Percentiles rank a stretch among this genome's conserved stretches.
phyloP scores from a whole-genome alignment of 176 grass and related monocot species.

The Musa itinerans region DNA sequence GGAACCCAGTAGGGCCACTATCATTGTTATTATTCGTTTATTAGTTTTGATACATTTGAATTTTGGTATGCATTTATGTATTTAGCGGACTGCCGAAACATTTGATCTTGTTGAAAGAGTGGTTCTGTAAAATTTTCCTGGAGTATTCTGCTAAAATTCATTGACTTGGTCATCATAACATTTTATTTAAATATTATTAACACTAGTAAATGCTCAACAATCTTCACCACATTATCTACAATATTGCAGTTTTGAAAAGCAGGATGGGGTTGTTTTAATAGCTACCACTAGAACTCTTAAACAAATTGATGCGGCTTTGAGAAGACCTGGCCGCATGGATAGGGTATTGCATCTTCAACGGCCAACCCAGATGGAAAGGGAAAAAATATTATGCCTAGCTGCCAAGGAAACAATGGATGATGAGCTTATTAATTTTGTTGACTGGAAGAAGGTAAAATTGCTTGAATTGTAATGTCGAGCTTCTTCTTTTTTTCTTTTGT shows the following conservation, averaged over 20 bases:
- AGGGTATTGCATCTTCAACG: conserved; percentile 26
- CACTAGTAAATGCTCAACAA: neutral
- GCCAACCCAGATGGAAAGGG: conserved; percentile 30
- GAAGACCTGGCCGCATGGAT: conserved; percentile 29
- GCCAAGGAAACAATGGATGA: conserved; percentile 27
- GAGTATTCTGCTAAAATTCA: neutral
- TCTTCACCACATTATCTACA: neutral
- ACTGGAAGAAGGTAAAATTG: conserved; percentile 26
- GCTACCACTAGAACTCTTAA: conserved; percentile 30
- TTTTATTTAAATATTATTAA: neutral
- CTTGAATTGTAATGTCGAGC: neutral
- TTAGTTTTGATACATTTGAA: neutral
- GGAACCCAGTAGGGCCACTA: neutral
- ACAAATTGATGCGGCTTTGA: conserved; percentile 28
- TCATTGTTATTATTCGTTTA: neutral
- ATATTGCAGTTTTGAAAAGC: conserved; percentile 32
- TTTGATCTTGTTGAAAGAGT: neutral
- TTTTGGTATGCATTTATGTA: neutral
- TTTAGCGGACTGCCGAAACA: neutral
- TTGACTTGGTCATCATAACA: neutral
- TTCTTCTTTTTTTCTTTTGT: neutral
- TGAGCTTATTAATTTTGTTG: conserved; percentile 24
- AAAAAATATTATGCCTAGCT: conserved; percentile 21
- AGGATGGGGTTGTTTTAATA: conserved; percentile 33
- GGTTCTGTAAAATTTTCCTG: neutral